phyloP scores from a whole-genome alignment of 2,329 filamentous ascomycete genomes.

The Paraphaeosphaeria minitans region DNA sequence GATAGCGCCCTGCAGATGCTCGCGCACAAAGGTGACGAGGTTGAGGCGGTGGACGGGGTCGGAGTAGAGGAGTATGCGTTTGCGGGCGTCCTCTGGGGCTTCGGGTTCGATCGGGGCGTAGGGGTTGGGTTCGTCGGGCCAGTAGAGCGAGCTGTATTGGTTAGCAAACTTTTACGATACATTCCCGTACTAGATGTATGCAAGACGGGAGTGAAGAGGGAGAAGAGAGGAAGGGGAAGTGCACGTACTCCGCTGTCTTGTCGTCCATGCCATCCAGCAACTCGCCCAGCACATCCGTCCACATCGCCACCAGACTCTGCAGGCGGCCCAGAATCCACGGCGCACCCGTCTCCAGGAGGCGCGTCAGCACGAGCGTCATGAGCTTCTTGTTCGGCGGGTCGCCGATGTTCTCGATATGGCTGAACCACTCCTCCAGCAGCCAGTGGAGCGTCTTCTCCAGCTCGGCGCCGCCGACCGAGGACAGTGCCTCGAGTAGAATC shows the following conservation, averaged over 20 bases:
- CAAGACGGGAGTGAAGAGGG: too few species aligned
- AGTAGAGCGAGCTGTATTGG: conserved; percentile 48
- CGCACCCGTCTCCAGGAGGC: conserved; percentile 68
- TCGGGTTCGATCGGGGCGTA: conserved; percentile 41
- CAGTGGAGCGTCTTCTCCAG: conserved; percentile 49
- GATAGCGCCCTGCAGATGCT: conserved; percentile 65
- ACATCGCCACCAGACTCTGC: conserved; percentile 76
- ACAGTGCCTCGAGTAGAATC: conserved; percentile 65
- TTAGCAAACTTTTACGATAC: not conserved
- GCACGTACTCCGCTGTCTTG: conserved; percentile 44
- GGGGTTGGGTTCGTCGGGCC: conserved; percentile 39
- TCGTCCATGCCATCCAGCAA: conserved; percentile 65
- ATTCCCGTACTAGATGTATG: not conserved
- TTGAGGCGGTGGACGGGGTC: conserved; percentile 73
- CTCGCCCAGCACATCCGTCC: conserved; percentile 72
- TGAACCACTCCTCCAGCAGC: conserved; percentile 67
- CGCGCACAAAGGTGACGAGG: conserved; percentile 67
- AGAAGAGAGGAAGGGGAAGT: not conserved
- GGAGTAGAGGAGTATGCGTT: conserved; percentile 57
- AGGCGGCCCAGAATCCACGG: conserved; percentile 64
- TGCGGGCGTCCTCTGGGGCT: conserved; percentile 52
- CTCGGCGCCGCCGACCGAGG: conserved; percentile 35
- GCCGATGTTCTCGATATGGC: conserved; percentile 70
- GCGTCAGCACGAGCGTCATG: conserved; percentile 72
- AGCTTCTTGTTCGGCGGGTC: conserved; percentile 71